A percentile compares a stretch with the other conserved stretches of the same genome.
Conservation (phyloP, 345 rosid genomes). For the Euphorbia peplus region DNA sequence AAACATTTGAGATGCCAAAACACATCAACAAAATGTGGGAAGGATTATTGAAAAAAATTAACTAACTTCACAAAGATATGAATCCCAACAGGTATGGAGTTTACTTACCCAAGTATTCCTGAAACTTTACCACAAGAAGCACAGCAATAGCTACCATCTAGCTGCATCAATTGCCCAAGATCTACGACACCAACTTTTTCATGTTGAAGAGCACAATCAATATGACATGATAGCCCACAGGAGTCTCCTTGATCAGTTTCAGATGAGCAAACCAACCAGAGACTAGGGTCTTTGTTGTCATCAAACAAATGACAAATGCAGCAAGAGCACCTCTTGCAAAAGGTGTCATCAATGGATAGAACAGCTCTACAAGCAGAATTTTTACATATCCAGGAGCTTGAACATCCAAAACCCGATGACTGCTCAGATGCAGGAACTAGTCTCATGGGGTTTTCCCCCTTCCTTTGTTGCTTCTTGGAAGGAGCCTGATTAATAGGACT, state of each 20-base stretch:
- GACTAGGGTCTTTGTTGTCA: slow-evolving; percentile 84
- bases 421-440: slow-evolving; percentile 39
- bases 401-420: slow-evolving; percentile 42
- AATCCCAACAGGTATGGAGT: slow-evolving; percentile 8
- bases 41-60: not conserved
- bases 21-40: not conserved
- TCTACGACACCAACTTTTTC: slow-evolving; percentile 82
- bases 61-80: not conserved
- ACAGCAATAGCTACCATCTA: slow-evolving; percentile 87
- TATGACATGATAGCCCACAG: slow-evolving; percentile 89
- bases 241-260: slow-evolving; percentile 57
- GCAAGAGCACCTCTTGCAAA: slow-evolving; percentile 97
- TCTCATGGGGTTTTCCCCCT: slow-evolving; percentile 60
- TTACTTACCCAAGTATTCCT: slow-evolving; percentile 77
- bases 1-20: slow-evolving; percentile 4
- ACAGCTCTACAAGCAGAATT: slow-evolving; percentile 65
- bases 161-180: slow-evolving; percentile 80
- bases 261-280: slow-evolving; percentile 69
- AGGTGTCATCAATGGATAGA: slow-evolving; percentile 59
- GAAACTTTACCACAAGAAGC: slow-evolving; percentile 97
- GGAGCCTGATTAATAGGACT: slow-evolving; percentile 38
- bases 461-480: slow-evolving; percentile 58
- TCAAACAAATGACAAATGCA: slow-evolving; percentile 88
- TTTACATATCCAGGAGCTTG: slow-evolving; percentile 65
- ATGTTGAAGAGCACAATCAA: slow-evolving; percentile 83